Evolutionary conservation across 2,329 filamentous ascomycete genomes (phyloP), one percentile per base, ranked within the genome.

Genomic region (Ophiocordyceps robertsii): DNA sequence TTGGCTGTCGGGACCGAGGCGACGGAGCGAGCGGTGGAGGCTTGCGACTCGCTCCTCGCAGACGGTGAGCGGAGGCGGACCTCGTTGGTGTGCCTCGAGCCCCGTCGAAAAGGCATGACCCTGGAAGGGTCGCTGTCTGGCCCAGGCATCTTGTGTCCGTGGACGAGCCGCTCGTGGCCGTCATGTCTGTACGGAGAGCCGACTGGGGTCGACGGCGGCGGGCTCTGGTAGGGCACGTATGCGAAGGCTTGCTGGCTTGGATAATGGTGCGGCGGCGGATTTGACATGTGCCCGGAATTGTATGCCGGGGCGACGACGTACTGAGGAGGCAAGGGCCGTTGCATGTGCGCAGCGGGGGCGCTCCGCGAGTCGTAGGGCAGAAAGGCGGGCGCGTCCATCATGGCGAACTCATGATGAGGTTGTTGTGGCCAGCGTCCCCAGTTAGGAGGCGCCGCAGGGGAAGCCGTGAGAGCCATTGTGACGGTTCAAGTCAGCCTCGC

Each of bases 381-480:
- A 49, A 74, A 61, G 21, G 58, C 54, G 16, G 64, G 59, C 24
- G 62, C 51, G 39, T 70, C 68, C 63, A 75, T 68, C 56, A 72
- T 64, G 45, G 54, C 47, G 51, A 72, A 75, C 32, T 70, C 68
- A 39, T 57, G 51, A 13, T 59, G 61, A 37, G 73, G 65, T 36
- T 74, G 71, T 45, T 69, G 58, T 49, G 67, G 59, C 69, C 72
- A 77, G 50, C 71, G 71, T 52, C 64, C 68, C 76, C 75, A 80
- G 60, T 59, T 63, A 42, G 66, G 61, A 49, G 63, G 53, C 38
- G 61, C 61, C 46, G 66, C 58, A 43, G 66, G 56, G 53, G 69
- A 65, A 54, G 65, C 60, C 44, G 67, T 63, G 52, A 73, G 63
- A 51, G 69, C 68, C 70, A 77, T 63, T 45, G 48, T 53, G 50